Base-by-base conservation (phyloP, 257 asterid genomes). In the Solanum sejunctum region DNA sequence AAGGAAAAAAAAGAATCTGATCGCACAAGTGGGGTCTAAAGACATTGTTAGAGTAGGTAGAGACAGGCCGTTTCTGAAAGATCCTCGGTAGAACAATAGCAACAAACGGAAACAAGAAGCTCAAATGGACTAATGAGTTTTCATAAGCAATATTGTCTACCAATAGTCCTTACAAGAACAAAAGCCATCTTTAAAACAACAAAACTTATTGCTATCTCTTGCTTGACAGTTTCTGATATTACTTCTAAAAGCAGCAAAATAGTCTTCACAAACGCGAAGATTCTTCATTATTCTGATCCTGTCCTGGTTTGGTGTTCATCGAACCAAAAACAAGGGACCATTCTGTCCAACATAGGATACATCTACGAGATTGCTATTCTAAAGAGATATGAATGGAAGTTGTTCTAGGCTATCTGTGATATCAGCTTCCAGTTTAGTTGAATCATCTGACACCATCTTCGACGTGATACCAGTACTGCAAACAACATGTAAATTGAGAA, bases 211-310 rank as follows among this genome's bases (percentile, higher is more conserved):
- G 45, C 91, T 57, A 84, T 93, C 71, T 90, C 91, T 81, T 92
- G 63, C 36, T 77, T 55, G 83, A 47, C 88, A 85, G 90, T 89
- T 77, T 89, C 84, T 11, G 93, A 94, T 32, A 91, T 85, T 85
- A 92, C 17, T 89, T 93, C 93, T 6, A 52, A 93, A 89, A n/a
- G 91, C 88, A 67, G 89, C 86, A 81, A 88, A 94, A 15, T 94
- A 93, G 82, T 94, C 97, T 87, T 94, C 94, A 89, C 95, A 92
- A 5, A 92, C 89, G 1, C 95, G 91, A 77, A 93, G 88, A 32
- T 92, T 94, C 89, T 92, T 91, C 70, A 89, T 89, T 45, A 90
- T 90, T 80, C 96, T 88, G 56, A 93, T 85, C 71, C 89, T 57
- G 80, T 45, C 94, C 89, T 9, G 89, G 86, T 61, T 87, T 80